Conservation (phyloP, 345 rosid species). For the Pelargonium nanum region DNA sequence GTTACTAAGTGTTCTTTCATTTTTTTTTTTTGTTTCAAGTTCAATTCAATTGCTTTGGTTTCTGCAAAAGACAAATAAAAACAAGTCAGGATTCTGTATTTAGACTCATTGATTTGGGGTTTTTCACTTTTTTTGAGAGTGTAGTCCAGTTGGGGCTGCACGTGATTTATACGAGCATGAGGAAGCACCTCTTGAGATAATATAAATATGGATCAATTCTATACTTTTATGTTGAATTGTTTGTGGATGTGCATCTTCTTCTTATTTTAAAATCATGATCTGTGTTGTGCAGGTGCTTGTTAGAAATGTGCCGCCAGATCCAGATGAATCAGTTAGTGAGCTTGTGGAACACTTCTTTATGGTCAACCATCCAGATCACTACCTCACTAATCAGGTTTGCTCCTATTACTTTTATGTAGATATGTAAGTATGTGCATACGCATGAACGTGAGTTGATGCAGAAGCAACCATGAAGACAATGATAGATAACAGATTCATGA, state of each 20-base stretch:
- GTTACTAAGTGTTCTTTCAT: too few relatives aligned
- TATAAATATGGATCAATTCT: too few relatives aligned
- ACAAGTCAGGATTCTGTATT: too few relatives aligned
- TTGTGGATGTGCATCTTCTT: neutral
- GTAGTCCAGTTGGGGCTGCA: too few relatives aligned
- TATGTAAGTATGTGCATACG: neutral
- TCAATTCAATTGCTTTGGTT: too few relatives aligned
- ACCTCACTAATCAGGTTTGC: slow-evolving; percentile 75
- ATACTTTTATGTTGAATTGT: neutral
- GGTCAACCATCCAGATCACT: slow-evolving; percentile 82
- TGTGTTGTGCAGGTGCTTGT: slow-evolving; percentile 54
- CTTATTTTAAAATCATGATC: slow-evolving; percentile 4
- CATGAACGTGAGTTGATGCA: neutral
- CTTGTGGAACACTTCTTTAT: slow-evolving; percentile 81
- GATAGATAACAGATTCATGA: too few relatives aligned
- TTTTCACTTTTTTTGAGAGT: too few relatives aligned
- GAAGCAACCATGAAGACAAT: neutral
- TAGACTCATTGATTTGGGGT: too few relatives aligned
- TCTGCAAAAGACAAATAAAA: too few relatives aligned
- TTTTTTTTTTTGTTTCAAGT: too few relatives aligned
- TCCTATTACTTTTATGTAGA: slow-evolving; percentile 3
- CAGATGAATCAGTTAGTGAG: slow-evolving; percentile 76
- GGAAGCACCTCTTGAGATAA: too few relatives aligned
- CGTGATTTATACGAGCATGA: too few relatives aligned
- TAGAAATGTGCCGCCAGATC: slow-evolving; percentile 82